Percentiles rank a stretch among this genome's conserved stretches.
These are phyloP conservation scores for Talaromyces sp. DNA, from an alignment of 2,329 filamentous ascomycete species.

Conservation along the genomic window DNA sequence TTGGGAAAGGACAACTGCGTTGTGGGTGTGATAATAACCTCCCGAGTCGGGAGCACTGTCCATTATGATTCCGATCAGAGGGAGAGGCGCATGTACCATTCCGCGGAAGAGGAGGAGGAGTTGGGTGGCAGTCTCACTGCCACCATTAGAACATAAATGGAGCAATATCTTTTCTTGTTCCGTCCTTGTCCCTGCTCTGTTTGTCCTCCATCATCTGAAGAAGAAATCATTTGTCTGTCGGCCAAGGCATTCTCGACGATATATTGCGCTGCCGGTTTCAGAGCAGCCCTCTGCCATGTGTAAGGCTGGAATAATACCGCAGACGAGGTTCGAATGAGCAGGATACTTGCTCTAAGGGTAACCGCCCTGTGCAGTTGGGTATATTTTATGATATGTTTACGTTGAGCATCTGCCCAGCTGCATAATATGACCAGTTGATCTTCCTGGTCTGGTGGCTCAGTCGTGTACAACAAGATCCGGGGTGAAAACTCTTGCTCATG, in stretches of 20 bases:
- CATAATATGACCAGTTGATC: conserved; percentile 22
- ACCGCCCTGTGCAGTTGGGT: conserved; percentile 25
- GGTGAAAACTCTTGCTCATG: conserved; percentile 5
- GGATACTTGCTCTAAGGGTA: conserved; percentile 26
- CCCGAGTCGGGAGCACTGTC: conserved; percentile 29
- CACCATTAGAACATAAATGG: conserved; percentile 36
- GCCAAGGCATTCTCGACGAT: conserved; percentile 6
- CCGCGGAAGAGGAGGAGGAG: conserved; percentile 20
- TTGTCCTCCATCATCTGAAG: neutral
- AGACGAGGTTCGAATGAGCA: conserved; percentile 28
- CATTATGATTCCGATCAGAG: conserved; percentile 23
- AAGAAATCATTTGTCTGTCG: neutral
- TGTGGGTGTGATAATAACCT: conserved; percentile 19
- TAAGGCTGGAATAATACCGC: conserved; percentile 21
- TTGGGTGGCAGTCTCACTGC: conserved; percentile 25
- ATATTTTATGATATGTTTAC: conserved; percentile 33
- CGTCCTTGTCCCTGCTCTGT: neutral
- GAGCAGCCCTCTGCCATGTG: conserved; percentile 8
- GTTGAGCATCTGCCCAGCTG: conserved; percentile 31
- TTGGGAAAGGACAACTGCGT: conserved; percentile 17
- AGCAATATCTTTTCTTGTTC: conserved; percentile 22
- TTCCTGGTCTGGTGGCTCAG: neutral
- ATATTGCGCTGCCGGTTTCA: conserved; percentile 12
- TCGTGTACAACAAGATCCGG: neutral
- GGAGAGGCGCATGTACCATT: conserved; percentile 16